phyloP scores from a whole-genome alignment of 1,284 basidiomycete species.

The Ganoderma leucocontextum region DNA sequence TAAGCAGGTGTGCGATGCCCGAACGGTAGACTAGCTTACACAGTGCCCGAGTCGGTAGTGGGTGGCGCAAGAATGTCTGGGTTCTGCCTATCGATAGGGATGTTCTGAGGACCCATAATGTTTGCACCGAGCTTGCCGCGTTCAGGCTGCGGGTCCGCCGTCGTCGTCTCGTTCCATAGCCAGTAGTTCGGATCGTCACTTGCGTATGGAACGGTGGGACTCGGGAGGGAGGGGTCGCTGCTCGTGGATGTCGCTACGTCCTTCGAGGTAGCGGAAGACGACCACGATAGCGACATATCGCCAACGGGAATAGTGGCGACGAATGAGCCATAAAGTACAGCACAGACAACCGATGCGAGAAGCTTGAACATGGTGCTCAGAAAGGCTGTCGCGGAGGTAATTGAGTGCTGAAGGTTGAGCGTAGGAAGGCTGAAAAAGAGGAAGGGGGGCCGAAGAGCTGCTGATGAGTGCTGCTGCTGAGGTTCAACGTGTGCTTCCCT shows the following conservation, averaged over 20 bases:
- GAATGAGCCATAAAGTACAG: conserved; percentile 26
- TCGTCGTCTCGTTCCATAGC: conserved; percentile 39
- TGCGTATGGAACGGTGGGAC: conserved; percentile 46
- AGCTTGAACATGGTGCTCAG: conserved; percentile 19
- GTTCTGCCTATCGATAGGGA: conserved; percentile 58
- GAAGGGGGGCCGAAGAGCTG: conserved; percentile 11
- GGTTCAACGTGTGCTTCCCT: background rate
- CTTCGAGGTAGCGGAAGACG: background rate
- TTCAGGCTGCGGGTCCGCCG: conserved; percentile 42
- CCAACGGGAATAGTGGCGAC: conserved; percentile 22
- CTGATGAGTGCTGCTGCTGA: conserved; percentile 8
- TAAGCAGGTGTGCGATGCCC: background rate
- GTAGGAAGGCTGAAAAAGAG: background rate
- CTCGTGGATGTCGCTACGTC: conserved; percentile 16
- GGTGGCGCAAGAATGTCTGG: conserved; percentile 70
- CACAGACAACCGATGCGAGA: conserved; percentile 24
- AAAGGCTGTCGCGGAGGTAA: background rate
- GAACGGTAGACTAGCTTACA: conserved; percentile 47
- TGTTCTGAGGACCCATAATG: conserved; percentile 63
- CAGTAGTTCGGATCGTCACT: conserved; percentile 60
- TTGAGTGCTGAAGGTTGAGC: background rate
- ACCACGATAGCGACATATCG: conserved; percentile 9
- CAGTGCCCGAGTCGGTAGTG: conserved; percentile 64
- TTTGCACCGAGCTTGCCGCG: conserved; percentile 55
- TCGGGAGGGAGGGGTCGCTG: conserved; percentile 13